Evolutionary conservation across 31 red algal species (phyloP).

Genomic region (Asparagopsis taxiformis): DNA sequence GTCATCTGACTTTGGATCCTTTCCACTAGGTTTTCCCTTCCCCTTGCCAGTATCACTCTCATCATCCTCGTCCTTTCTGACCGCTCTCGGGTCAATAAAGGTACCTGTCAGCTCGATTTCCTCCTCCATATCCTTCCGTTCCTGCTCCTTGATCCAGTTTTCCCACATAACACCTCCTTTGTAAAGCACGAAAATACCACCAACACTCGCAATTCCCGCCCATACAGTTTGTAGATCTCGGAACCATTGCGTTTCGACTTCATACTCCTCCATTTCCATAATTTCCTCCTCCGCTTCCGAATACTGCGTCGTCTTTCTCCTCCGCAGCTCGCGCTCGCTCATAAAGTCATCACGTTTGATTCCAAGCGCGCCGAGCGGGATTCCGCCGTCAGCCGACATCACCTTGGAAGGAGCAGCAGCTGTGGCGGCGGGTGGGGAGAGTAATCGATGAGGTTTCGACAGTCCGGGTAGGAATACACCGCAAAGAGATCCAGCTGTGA

Average conservation of each 20-base stretch:
- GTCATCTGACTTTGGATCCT: constrained; percentile 10
- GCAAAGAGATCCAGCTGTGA: background rate
- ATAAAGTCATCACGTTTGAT: constrained; percentile 68
- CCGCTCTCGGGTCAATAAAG: constrained; percentile 77
- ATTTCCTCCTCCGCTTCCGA: constrained; percentile 76
- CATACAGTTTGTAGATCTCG: constrained; percentile 56
- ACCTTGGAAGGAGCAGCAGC: constrained; percentile 15
- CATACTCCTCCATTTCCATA: constrained; percentile 70
- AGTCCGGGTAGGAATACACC: background rate
- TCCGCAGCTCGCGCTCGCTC: constrained; percentile 35
- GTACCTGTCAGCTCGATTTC: constrained; percentile 80
- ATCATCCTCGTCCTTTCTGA: constrained; percentile 67
- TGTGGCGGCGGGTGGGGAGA: background rate
- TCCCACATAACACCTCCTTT: constrained; percentile 84
- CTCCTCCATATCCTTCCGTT: constrained; percentile 78
- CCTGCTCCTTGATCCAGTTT: constrained; percentile 84
- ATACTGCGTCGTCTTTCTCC: constrained; percentile 51
- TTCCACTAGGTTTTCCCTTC: too few species aligned
- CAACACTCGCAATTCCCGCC: constrained; percentile 51
- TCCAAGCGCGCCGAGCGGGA: constrained; percentile 43
- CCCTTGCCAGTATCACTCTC: constrained; percentile 28
- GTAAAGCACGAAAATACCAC: constrained; percentile 62
- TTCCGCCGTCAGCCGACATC: too few species aligned
- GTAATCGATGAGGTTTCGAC: background rate
- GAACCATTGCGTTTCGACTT: constrained; percentile 52